phyloP scores from a whole-genome alignment of 108 stramenopile genomes.

The Cyclotella kingstonii region DNA sequence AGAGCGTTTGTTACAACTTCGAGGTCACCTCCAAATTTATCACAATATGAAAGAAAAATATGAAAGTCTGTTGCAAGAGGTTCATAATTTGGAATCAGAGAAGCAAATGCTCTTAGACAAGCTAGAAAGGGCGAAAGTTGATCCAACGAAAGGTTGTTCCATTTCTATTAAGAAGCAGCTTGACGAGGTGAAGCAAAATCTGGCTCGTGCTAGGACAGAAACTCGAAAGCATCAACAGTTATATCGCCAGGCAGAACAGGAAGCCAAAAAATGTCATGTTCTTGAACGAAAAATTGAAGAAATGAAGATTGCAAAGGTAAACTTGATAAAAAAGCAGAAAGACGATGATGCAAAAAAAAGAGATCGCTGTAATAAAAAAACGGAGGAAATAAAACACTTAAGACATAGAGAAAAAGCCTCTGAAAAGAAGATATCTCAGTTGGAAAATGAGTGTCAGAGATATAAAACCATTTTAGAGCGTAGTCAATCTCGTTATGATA shows the following conservation, averaged over 20 bases:
- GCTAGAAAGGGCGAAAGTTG: constrained; percentile 58
- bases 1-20: constrained; percentile 58
- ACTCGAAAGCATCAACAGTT: constrained; percentile 67
- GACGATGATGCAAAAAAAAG: constrained; percentile 59
- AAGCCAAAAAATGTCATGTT: constrained; percentile 64
- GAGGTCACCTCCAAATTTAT: constrained; percentile 64
- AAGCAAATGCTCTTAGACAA: constrained; percentile 57
- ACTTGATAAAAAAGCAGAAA: constrained; percentile 74
- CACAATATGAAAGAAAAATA: constrained; percentile 78
- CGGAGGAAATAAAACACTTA: constrained; percentile 62
- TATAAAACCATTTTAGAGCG: constrained; percentile 68
- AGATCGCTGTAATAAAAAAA: constrained; percentile 62
- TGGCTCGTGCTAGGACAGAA: constrained; percentile 63
- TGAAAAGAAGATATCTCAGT: constrained; percentile 56
- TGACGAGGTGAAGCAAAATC: constrained; percentile 62
- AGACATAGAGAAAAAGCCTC: constrained; percentile 57
- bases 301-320: constrained; percentile 61
- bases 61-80: constrained; percentile 67
- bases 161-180: constrained; percentile 68
- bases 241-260: constrained; percentile 65
- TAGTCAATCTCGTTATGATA: constrained; percentile 51
- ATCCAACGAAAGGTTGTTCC: constrained; percentile 67
- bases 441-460: constrained; percentile 63
- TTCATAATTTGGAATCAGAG: constrained; percentile 70
- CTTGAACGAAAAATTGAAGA: constrained; percentile 71